Evolutionary conservation across 345 rosid genomes (phyloP), one percentile per base, ranked within the genome.

Genomic region (Noccaea bulbosa): DNA sequence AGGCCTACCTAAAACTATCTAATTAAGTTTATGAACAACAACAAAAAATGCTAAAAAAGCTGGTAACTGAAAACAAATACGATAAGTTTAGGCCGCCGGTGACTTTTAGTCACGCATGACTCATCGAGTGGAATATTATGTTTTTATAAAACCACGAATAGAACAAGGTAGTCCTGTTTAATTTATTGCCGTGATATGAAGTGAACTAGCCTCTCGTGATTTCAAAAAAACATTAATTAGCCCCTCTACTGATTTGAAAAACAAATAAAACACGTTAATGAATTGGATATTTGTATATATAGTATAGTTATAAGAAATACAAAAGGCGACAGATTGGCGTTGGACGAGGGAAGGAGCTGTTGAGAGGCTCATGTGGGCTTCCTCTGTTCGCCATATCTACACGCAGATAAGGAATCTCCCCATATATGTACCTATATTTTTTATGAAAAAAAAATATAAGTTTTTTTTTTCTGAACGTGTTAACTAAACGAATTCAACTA

Each of bases 361-460:
- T 49, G 60, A 62, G 60, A 62, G 78, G 71, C 77, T 81, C 83
- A 66, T 81, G 88, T 83, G 93, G 87, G 85, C 82, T 76, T 58
- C 68, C 38, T 46, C 38, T 80, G 80, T 79, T 73, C 77, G 73
- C 81, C 55, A 65, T 68, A 5, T 38, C 70, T 73, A 53, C 40
- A 2, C 62, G 35, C 59, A 34, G 2, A 66, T 8, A 37, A 37
- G 20, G 12, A 63, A 10, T 47, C 33, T 30, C 17, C 10, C n/a
- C n/a, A n/a, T n/a, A n/a, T n/a, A 32, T 8, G 43, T 8, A 33
- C 22, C 22, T 49, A 50, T 53, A 52, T 52, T 54, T 3, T 55
- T 9, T 17, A 51, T 45, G 16, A 59, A 59, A 10, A 20, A 59
- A 59, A 10, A 20, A 17, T 1, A 17, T 0, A 17, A 17, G 20